Evolutionary conservation across 495 filamentous ascomycete genomes (phyloP).

Genomic region (Aspergillus asperescens): DNA sequence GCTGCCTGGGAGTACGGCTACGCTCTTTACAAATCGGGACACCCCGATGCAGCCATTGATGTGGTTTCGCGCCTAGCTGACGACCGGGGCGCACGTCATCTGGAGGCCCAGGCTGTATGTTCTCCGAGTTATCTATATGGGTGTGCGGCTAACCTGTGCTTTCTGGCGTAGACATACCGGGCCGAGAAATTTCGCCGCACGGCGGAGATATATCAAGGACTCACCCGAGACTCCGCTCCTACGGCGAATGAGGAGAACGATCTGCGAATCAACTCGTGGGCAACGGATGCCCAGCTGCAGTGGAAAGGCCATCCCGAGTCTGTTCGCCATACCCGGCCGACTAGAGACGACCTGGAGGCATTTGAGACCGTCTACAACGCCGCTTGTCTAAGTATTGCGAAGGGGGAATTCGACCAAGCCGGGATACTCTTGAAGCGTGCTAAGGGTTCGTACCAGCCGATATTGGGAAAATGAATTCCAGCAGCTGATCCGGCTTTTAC

Average conservation of each 20-base stretch:
- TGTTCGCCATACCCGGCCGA: conserved; percentile 51
- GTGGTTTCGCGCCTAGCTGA: conserved; percentile 46
- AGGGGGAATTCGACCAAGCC: conserved; percentile 68
- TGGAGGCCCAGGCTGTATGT: conserved; percentile 80
- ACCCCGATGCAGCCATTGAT: conserved; percentile 63
- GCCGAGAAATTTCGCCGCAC: conserved; percentile 74
- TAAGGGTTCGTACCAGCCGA: conserved; percentile 45
- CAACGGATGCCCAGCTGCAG: conserved; percentile 78
- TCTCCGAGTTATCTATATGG: not conserved
- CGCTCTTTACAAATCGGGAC: conserved; percentile 81
- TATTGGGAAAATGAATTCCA: not conserved
- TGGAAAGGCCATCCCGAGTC: conserved; percentile 63
- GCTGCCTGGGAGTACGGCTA: conserved; percentile 82
- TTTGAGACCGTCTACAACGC: conserved; percentile 95
- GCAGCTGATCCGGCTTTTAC: conserved; percentile 15
- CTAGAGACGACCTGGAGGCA: conserved; percentile 73
- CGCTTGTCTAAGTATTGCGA: conserved; percentile 78
- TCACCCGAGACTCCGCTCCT: conserved; percentile 45
- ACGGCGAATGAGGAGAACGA: conserved; percentile 73
- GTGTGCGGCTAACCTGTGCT: conserved; percentile 8
- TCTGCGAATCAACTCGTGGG: conserved; percentile 75
- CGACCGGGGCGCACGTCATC: conserved; percentile 66
- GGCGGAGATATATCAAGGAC: conserved; percentile 59
- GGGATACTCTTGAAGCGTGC: conserved; percentile 78
- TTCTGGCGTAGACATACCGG: conserved; percentile 60